Evolutionary conservation across 371 early-diverging fungal species (phyloP), one percentile per base, ranked within the genome.

Genomic region (Capniomyces stellatus): DNA sequence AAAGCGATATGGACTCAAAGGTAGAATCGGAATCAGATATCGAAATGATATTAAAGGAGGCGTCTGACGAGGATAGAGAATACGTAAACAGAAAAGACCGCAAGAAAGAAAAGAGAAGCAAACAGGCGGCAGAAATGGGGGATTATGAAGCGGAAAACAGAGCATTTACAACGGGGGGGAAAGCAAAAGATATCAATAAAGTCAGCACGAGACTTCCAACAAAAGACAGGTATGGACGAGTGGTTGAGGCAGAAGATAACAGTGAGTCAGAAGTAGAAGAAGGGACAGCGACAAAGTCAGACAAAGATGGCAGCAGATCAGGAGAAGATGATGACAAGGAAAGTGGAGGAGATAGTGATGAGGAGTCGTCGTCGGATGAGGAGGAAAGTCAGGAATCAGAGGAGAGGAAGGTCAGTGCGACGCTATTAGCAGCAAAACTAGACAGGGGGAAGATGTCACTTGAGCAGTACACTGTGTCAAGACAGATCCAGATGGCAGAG

Each of bases 401-500:
- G 10, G 19, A 46, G 27, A 12, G 21, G 12, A 51, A 10, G 22
- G 6, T 51, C 51, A 29, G 12, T 40, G 23, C 22, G 22, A 51
- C 6, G 19, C 4, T 23, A 46, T 29, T 46, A 18, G 18, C 18
- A 46, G 6, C 18, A 18, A 46, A 46, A 29, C 10, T 29, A 10
- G 6, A 28, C 10, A 15, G 29, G n/a, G n/a, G n/a, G n/a, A 21
- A 47, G 47, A 51, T 70, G 63, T 24, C 64, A 29, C 57, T 61
- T 46, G 75, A 80, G 59, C 61, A 76, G 46, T 69, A 75, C 30
- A 54, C 81, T 35, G 56, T 79, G n/a, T 58, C 66, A 31, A 82
- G 76, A 59, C 82, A 87, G 59, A 90, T 85, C 69, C 69, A 79
- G 58, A 67, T 94, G 52, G 91, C 92, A 1, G 58, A 64, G 8